Conservation (phyloP, 2,329 filamentous ascomycete species). For the Escovopsis sp. region DNA sequence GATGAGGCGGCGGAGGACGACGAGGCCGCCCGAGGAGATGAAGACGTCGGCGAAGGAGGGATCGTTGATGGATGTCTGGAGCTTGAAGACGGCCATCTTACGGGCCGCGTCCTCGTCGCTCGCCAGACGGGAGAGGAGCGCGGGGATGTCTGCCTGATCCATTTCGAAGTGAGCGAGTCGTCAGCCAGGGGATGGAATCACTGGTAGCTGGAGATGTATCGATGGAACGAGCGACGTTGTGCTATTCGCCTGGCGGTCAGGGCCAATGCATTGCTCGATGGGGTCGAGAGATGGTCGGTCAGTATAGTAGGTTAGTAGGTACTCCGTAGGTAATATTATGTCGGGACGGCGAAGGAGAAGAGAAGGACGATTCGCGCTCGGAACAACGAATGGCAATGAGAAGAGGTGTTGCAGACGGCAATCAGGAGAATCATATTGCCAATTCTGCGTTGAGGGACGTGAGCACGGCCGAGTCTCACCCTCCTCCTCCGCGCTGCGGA, state of each 20-base stretch:
- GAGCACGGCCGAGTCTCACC: not conserved
- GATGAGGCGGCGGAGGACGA: conserved; percentile 67
- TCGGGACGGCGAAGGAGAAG: too few species aligned
- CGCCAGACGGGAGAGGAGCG: conserved; percentile 46
- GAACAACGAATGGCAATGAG: too few species aligned
- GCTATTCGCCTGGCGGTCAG: conserved; percentile 1
- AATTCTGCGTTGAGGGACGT: not conserved
- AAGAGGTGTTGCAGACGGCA: too few species aligned
- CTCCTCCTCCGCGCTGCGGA: too few species aligned
- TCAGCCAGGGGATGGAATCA: conserved; percentile 2
- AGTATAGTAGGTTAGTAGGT: too few species aligned
- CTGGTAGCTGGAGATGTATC: not conserved
- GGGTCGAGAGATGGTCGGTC: not conserved
- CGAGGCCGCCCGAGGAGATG: conserved; percentile 74
- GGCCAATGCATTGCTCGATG: conserved; percentile 1
- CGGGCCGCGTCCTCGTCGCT: conserved; percentile 77
- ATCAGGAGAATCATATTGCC: not conserved
- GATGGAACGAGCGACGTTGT: not conserved
- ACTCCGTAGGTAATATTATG: too few species aligned
- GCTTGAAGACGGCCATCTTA: conserved; percentile 98
- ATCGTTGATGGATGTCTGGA: conserved; percentile 89
- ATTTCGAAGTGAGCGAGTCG: conserved; percentile 21
- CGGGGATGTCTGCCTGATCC: conserved; percentile 54
- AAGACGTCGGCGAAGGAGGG: conserved; percentile 94
- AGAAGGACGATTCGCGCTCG: not conserved